Conservation (phyloP, 768 basidiomycete genomes). For the Harrya chromipes region DNA sequence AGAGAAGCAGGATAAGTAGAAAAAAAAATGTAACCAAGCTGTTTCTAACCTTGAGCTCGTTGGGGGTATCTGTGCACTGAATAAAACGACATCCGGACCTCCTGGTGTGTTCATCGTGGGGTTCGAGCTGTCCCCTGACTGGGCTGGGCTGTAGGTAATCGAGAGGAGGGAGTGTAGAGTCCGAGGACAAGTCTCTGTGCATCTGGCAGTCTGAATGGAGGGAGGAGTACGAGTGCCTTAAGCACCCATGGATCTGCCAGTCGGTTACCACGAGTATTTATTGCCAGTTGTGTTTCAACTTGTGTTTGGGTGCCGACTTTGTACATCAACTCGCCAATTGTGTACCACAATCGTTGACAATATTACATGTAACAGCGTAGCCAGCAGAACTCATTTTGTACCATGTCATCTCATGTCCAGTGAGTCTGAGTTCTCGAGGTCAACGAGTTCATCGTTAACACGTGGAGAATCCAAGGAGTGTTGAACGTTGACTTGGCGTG, state of each 20-base stretch:
- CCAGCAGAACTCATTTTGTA: too few species aligned
- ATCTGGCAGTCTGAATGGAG: constrained; percentile 16
- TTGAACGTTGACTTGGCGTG: background rate
- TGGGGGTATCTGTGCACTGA: constrained; percentile 72
- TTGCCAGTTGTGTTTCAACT: background rate
- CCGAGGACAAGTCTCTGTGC: constrained; percentile 23
- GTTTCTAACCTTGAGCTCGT: constrained; percentile 64
- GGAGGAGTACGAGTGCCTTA: constrained; percentile 5
- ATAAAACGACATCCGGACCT: constrained; percentile 67
- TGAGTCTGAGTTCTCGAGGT: too few species aligned
- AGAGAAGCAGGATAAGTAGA: constrained; percentile 6
- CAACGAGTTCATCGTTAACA: too few species aligned
- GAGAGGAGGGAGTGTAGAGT: constrained; percentile 33
- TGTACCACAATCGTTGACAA: background rate
- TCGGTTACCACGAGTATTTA: constrained; percentile 18
- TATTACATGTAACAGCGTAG: too few species aligned
- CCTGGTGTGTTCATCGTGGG: constrained; percentile 48
- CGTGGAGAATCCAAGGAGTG: too few species aligned
- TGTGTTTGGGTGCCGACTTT: constrained; percentile 27
- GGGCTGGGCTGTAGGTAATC: constrained; percentile 63
- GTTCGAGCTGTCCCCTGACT: constrained; percentile 72
- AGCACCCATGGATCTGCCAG: background rate
- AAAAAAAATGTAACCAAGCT: background rate
- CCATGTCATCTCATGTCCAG: too few species aligned
- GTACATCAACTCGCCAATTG: constrained; percentile 17